These are phyloP conservation scores for Calonectria hawksworthii DNA, from an alignment of 2,329 filamentous ascomycete species.

Conservation along the genomic window DNA sequence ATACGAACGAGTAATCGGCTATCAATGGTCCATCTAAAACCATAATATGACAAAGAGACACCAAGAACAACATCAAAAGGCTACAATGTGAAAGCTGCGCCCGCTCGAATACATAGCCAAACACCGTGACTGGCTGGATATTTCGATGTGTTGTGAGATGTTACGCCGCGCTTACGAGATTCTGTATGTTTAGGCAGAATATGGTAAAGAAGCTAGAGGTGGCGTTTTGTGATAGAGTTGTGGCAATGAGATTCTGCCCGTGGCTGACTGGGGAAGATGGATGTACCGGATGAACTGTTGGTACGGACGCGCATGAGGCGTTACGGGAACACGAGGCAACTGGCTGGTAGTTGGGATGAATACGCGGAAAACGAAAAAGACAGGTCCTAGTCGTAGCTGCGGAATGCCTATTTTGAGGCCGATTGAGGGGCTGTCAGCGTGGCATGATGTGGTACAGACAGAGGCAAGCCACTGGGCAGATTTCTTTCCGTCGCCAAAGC, in stretches of 20 bases:
- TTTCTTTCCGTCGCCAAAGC: neutral
- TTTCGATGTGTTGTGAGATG: neutral
- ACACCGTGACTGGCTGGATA: neutral
- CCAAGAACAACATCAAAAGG: neutral
- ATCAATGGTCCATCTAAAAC: neutral
- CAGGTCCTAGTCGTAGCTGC: neutral
- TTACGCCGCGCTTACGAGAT: neutral
- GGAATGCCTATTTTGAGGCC: neutral
- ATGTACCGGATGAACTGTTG: neutral
- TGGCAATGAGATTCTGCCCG: neutral
- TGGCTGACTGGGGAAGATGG: neutral
- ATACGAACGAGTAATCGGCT: neutral
- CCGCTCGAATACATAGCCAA: neutral
- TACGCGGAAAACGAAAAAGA: neutral
- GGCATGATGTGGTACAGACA: neutral
- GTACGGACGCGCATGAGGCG: neutral
- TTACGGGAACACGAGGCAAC: neutral
- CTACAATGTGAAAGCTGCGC: neutral
- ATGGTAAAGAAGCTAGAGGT: neutral
- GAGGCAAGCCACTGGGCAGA: neutral
- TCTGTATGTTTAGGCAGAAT: neutral
- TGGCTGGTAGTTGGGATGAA: neutral
- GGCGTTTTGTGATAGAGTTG: neutral
- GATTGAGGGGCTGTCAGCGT: neutral
- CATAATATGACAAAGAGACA: neutral